Evolutionary conservation across 345 rosid species (phyloP).

Genomic region (Kandelia obovata): DNA sequence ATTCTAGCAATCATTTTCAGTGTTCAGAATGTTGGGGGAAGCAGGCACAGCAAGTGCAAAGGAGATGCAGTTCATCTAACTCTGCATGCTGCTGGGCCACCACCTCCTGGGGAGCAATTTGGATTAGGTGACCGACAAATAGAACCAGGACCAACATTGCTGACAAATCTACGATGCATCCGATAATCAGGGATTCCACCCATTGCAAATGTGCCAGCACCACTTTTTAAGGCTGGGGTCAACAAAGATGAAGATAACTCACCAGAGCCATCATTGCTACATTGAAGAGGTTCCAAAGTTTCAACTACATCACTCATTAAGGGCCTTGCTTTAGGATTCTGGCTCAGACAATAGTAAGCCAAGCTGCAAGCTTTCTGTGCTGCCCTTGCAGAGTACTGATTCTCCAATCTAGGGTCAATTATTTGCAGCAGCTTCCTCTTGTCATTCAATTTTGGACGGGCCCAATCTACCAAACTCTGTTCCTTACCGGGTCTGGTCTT

Average conservation of each 20-base stretch:
- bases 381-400: slow-evolving; percentile 85
- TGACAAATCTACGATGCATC: slow-evolving; percentile 51
- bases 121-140: slow-evolving; percentile 83
- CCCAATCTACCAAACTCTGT: slow-evolving; percentile 97
- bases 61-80: slow-evolving; percentile 58
- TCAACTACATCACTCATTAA: slow-evolving; percentile 95
- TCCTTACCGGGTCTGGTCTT: slow-evolving; percentile 93
- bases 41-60: slow-evolving; percentile 45
- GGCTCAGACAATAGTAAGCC: slow-evolving; percentile 94
- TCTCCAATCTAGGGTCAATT: slow-evolving; percentile 86
- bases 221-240: slow-evolving; percentile 30
- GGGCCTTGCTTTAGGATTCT: slow-evolving; percentile 96
- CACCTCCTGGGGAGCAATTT: slow-evolving; percentile 64
- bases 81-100: slow-evolving; percentile 76
- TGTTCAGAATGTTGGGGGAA: slow-evolving; percentile 23
- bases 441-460: slow-evolving; percentile 88
- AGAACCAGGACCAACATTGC: slow-evolving; percentile 75
- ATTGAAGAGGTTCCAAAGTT: slow-evolving; percentile 89
- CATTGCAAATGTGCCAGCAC: slow-evolving; percentile 58
- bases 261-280: slow-evolving; percentile 40
- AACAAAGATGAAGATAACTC: slow-evolving; percentile 40
- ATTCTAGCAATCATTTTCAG: slow-evolving; percentile 7
- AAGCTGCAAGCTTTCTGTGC: slow-evolving; percentile 95
- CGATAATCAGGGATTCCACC: slow-evolving; percentile 67
- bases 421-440: slow-evolving; percentile 82